Conservation (phyloP, 495 filamentous ascomycete species). For the Trichoderma virens region DNA sequence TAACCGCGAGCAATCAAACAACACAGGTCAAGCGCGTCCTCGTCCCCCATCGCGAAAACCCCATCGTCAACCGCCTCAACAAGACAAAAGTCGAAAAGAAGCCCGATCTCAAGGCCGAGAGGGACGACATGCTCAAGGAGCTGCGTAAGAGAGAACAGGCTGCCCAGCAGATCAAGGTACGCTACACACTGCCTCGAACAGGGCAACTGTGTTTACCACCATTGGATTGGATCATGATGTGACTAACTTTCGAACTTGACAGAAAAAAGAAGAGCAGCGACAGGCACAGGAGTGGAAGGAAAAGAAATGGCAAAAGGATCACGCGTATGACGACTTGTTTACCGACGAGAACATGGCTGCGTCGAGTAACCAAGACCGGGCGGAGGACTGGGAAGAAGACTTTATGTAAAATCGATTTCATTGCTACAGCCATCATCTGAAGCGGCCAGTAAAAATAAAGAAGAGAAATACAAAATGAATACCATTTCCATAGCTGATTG, state of each 20-base stretch:
- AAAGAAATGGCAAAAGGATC: conserved; percentile 87
- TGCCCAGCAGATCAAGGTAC: conserved; percentile 54
- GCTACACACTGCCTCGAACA: conserved; percentile 18
- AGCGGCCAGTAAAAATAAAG: too few relatives aligned
- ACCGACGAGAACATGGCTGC: conserved; percentile 56
- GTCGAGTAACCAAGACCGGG: conserved; percentile 61
- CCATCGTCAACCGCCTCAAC: conserved; percentile 90
- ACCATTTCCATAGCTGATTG: background rate
- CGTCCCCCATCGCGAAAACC: conserved; percentile 68
- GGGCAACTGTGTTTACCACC: too few relatives aligned
- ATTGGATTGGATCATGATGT: background rate
- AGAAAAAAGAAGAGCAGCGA: conserved; percentile 74
- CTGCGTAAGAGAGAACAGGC: conserved; percentile 63
- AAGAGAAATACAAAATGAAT: too few relatives aligned
- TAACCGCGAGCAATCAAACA: background rate
- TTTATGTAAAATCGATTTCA: conserved; percentile 50
- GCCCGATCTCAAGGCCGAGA: conserved; percentile 72
- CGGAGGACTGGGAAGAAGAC: conserved; percentile 58
- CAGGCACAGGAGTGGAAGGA: conserved; percentile 72
- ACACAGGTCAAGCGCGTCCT: conserved; percentile 75
- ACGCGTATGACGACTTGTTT: conserved; percentile 86
- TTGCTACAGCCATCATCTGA: too few relatives aligned
- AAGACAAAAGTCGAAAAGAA: conserved; percentile 87
- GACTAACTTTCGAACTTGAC: too few relatives aligned
- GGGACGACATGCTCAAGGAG: conserved; percentile 62